Conservation (phyloP, 306 rosid species). For the Herpetospermum pedunculosum region DNA sequence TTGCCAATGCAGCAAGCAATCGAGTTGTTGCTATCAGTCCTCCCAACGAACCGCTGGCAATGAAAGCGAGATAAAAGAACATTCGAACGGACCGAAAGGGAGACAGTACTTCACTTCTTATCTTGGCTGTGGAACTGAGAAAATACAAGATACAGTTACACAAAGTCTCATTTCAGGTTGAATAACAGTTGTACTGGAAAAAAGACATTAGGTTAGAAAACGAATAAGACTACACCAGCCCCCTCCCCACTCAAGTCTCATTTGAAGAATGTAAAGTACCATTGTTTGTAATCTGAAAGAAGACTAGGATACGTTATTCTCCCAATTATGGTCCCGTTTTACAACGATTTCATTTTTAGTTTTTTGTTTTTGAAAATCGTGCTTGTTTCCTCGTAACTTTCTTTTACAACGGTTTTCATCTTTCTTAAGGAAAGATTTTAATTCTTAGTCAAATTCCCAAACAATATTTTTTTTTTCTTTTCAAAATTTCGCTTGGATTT, state of each 20-base stretch:
- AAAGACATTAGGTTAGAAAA: slow-evolving; percentile 7
- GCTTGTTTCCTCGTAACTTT: no score
- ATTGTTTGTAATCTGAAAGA: not conserved
- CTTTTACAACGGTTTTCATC: no score
- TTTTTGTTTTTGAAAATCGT: no score
- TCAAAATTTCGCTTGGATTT: no score
- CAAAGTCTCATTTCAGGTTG: slow-evolving; percentile 33
- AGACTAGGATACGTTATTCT: not conserved
- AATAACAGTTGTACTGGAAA: slow-evolving; percentile 27
- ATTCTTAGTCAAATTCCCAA: no score
- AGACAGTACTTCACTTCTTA: slow-evolving; percentile 76
- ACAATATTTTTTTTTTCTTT: no score
- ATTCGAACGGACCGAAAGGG: slow-evolving; percentile 79
- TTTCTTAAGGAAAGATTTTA: no score
- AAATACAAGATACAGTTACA: slow-evolving; percentile 38
- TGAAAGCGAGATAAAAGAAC: slow-evolving; percentile 60
- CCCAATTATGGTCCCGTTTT: no score
- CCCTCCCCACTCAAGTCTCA: not conserved
- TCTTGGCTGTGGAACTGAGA: slow-evolving; percentile 63
- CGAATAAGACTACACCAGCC: not conserved
- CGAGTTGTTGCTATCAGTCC: slow-evolving; percentile 59
- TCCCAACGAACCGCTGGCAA: slow-evolving; percentile 70
- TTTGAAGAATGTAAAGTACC: not conserved
- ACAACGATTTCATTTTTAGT: no score
- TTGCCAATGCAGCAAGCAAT: slow-evolving; percentile 57